Conservation (phyloP, 1,284 basidiomycete species). For the Boletus hoseneyae region DNA sequence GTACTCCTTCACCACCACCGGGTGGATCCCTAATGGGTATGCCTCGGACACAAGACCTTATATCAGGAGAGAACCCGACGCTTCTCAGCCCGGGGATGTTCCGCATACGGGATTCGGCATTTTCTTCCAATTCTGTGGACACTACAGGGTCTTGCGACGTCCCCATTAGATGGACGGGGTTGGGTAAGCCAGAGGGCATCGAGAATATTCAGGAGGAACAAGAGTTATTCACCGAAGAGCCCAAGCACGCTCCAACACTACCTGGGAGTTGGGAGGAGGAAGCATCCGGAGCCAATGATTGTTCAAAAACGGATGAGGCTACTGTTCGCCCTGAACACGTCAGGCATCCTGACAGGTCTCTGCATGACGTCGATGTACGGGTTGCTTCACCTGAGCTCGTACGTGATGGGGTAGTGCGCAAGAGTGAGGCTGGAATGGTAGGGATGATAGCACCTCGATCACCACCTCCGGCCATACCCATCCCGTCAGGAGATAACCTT, state of each 20-base stretch:
- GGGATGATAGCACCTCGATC: slow-evolving; percentile 40
- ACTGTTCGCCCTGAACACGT: slow-evolving; percentile 32
- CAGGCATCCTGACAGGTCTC: slow-evolving; percentile 34
- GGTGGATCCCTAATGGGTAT: slow-evolving; percentile 13
- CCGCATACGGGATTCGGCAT: slow-evolving; percentile 47
- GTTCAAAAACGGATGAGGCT: slow-evolving; percentile 28
- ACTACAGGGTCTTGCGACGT: slow-evolving; percentile 44
- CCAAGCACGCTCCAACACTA: slow-evolving; percentile 20
- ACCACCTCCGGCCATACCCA: slow-evolving; percentile 26
- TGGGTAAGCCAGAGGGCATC: slow-evolving; percentile 32
- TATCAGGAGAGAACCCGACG: slow-evolving; percentile 28
- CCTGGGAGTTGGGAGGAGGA: slow-evolving; percentile 36
- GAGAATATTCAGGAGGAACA: slow-evolving; percentile 31
- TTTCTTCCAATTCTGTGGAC: slow-evolving; percentile 41
- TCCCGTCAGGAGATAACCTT: slow-evolving; percentile 25
- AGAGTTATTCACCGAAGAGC: slow-evolving; percentile 29
- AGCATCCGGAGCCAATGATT: slow-evolving; percentile 21
- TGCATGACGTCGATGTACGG: slow-evolving; percentile 47
- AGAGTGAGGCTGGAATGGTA: slow-evolving; percentile 54
- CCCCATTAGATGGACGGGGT: slow-evolving; percentile 53
- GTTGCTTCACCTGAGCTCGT: slow-evolving; percentile 48
- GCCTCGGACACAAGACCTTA: slow-evolving; percentile 22
- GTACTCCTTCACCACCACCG: slow-evolving; percentile 21
- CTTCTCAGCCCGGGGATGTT: slow-evolving; percentile 48
- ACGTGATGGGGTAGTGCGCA: slow-evolving; percentile 37